These are phyloP conservation scores for Auricularia cornea DNA, from an alignment of 768 basidiomycete genomes.

Conservation along the genomic window DNA sequence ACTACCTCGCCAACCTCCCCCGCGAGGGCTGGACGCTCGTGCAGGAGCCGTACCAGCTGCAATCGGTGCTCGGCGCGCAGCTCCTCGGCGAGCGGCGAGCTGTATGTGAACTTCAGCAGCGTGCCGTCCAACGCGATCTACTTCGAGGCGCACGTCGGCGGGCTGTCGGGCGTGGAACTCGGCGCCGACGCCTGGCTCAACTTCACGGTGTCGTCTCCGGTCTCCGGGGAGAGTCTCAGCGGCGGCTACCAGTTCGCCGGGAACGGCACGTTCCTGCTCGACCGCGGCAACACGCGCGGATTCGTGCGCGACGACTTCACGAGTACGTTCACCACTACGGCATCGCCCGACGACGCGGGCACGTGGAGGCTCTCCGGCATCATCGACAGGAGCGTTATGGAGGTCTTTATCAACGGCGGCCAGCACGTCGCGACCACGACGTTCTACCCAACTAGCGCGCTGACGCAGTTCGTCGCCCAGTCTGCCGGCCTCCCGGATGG, in stretches of 20 bases:
- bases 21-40: too few species aligned
- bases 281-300: not conserved
- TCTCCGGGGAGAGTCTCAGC: not conserved
- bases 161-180: not conserved
- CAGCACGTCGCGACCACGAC: not conserved
- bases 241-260: not conserved
- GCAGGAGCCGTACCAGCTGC: too few species aligned
- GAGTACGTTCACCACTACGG: not conserved
- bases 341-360: not conserved
- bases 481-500: not conserved
- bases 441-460: not conserved
- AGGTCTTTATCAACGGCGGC: not conserved
- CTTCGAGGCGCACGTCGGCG: too few species aligned
- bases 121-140: too few species aligned
- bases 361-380: not conserved
- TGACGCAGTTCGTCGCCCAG: not conserved
- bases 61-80: too few species aligned
- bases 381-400: not conserved
- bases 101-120: too few species aligned
- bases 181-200: not conserved
- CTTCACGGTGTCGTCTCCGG: not conserved
- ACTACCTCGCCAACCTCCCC: slow-evolving; percentile 5
- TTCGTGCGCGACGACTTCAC: not conserved
- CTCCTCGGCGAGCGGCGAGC: too few species aligned
- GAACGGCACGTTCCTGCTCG: not conserved